These are phyloP conservation scores for Lentinula edodes DNA, from an alignment of 768 basidiomycete genomes.

Conservation along the genomic window DNA sequence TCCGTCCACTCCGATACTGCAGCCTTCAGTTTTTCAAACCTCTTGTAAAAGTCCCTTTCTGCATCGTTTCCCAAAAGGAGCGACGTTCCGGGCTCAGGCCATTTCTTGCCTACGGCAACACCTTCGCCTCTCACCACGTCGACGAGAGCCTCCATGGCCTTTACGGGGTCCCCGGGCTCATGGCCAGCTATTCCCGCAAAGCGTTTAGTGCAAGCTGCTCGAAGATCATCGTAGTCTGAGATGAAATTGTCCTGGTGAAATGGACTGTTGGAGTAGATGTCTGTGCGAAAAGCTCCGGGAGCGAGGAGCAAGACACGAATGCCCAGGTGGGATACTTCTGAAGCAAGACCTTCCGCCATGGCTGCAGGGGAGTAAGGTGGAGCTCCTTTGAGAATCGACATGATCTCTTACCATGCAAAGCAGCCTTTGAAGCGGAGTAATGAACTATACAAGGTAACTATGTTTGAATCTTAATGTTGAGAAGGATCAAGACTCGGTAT, in stretches of 20 bases:
- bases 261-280: constrained; percentile 1
- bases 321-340: background rate
- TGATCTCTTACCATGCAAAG: background rate
- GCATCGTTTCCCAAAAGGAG: constrained; percentile 51
- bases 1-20: constrained; percentile 53
- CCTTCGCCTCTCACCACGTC: constrained; percentile 50
- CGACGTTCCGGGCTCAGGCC: constrained; percentile 30
- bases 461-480: too few species aligned
- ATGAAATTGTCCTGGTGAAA: constrained; percentile 36
- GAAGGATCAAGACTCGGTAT: background rate
- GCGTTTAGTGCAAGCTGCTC: constrained; percentile 22
- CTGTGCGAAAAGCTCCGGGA: constrained; percentile 4
- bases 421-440: constrained; percentile 3
- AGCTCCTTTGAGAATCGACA: background rate
- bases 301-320: constrained; percentile 4
- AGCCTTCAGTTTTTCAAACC: constrained; percentile 36
- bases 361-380: background rate
- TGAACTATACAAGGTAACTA: background rate
- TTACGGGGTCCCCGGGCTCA: constrained; percentile 55
- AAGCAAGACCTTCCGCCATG: background rate
- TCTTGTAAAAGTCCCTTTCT: constrained; percentile 43
- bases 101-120: constrained; percentile 35
- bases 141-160: constrained; percentile 48
- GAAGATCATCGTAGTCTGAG: constrained; percentile 41
- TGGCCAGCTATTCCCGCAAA: constrained; percentile 34